Percentiles rank a stretch among this genome's conserved stretches.
These are phyloP conservation scores for Coemansia sp. DNA, from an alignment of 371 early-diverging fungal genomes.

Conservation along the genomic window DNA sequence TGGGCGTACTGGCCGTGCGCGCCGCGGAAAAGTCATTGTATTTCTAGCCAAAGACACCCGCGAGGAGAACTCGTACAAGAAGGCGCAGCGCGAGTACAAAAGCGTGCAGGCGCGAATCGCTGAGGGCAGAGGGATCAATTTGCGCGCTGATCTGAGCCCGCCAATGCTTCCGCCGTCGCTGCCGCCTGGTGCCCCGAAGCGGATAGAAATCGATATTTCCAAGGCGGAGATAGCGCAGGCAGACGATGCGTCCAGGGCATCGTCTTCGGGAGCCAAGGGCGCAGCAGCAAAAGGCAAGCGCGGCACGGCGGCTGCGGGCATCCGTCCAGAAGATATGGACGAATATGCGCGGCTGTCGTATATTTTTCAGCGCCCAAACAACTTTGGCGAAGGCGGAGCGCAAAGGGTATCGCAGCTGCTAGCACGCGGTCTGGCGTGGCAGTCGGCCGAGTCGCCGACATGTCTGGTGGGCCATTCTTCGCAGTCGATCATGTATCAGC, in stretches of 20 bases:
- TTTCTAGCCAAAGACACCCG: slow-evolving; percentile 74
- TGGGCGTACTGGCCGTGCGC: slow-evolving; percentile 93
- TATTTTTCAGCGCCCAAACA: slow-evolving; percentile 25
- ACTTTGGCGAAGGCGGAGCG: neutral
- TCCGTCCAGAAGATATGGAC: slow-evolving; percentile 14
- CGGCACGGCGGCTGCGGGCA: slow-evolving; percentile 7
- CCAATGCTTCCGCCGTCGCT: slow-evolving; percentile 44
- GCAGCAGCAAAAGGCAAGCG: slow-evolving; percentile 8
- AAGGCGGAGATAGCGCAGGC: slow-evolving; percentile 18
- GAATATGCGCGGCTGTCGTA: slow-evolving; percentile 18
- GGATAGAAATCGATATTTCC: slow-evolving; percentile 23
- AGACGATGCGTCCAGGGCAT: neutral
- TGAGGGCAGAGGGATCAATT: slow-evolving; percentile 25
- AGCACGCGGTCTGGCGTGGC: slow-evolving; percentile 34
- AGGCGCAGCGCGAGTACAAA: slow-evolving; percentile 63
- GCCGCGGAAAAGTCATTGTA: slow-evolving; percentile 78
- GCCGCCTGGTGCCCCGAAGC: slow-evolving; percentile 21
- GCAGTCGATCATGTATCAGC: slow-evolving; percentile 24
- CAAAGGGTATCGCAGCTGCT: slow-evolving; percentile 20
- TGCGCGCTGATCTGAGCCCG: slow-evolving; percentile 40
- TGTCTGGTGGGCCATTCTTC: slow-evolving; percentile 19
- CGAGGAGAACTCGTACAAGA: slow-evolving; percentile 70
- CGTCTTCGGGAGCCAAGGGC: neutral
- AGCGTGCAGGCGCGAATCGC: slow-evolving; percentile 57
- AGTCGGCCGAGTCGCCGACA: slow-evolving; percentile 26